A percentile compares a stretch with the other conserved stretches of the same genome.
phyloP scores from a whole-genome alignment of 768 basidiomycete genomes.

The Glaciozyma martinii region DNA sequence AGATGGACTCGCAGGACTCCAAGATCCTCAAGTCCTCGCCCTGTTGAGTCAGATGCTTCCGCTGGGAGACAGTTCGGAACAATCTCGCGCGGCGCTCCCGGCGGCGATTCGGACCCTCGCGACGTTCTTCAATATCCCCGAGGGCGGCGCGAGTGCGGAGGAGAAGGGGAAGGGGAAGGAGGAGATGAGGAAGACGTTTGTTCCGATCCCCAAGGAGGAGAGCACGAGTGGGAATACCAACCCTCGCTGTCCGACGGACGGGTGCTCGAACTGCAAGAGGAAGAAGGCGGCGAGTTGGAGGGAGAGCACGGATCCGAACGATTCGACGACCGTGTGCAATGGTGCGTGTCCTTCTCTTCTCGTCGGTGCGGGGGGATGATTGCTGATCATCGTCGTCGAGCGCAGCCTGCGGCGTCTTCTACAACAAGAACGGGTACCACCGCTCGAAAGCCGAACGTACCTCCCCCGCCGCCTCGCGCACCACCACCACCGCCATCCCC shows the following conservation, averaged over 20 bases:
- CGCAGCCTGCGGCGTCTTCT: slow-evolving; percentile 31
- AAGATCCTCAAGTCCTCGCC: slow-evolving; percentile 18
- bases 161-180: neutral
- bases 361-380: no score
- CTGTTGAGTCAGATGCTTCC: slow-evolving; percentile 20
- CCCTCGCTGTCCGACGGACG: slow-evolving; percentile 11
- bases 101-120: slow-evolving; percentile 21
- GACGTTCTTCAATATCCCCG: slow-evolving; percentile 12
- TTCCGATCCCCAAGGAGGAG: neutral
- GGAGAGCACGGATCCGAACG: neutral
- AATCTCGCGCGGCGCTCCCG: slow-evolving; percentile 2
- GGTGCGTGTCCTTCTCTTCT: neutral
- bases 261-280: slow-evolving; percentile 28
- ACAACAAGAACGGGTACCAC: slow-evolving; percentile 31
- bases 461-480: neutral
- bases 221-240: slow-evolving; percentile 17
- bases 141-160: neutral
- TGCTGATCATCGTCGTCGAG: neutral
- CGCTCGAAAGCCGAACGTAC: slow-evolving; percentile 18
- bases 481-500: neutral
- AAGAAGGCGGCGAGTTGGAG: slow-evolving; percentile 28
- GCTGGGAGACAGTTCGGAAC: slow-evolving; percentile 7
- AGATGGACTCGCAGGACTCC: neutral
- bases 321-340: slow-evolving; percentile 16
- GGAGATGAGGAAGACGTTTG: neutral